Evolutionary conservation across 306 rosid genomes (phyloP).

Genomic region (Lagenaria siceraria): DNA sequence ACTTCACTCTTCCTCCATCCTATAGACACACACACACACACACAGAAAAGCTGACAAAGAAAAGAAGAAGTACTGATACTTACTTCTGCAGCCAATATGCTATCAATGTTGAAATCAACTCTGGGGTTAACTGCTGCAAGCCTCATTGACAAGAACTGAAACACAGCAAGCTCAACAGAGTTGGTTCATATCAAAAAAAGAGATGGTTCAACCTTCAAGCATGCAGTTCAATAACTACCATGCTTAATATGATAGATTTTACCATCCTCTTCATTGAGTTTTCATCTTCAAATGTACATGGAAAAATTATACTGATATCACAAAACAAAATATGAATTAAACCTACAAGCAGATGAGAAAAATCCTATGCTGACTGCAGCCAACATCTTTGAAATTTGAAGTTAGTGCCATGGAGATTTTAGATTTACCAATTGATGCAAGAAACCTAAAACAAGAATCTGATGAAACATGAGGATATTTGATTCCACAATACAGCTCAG

Average conservation of each 20-base stretch:
- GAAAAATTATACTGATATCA: not conserved
- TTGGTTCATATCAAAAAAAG: not conserved
- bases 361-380: not conserved
- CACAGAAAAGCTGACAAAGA: not conserved
- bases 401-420: not conserved
- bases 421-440: not conserved
- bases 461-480: not conserved
- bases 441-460: not conserved
- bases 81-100: constrained; percentile 64
- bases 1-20: not conserved
- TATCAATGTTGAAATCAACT: constrained; percentile 70
- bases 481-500: not conserved
- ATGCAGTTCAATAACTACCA: constrained; percentile 3
- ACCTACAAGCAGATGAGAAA: not conserved
- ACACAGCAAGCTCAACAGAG: constrained; percentile 9
- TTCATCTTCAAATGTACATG: not conserved
- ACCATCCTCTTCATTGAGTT: not conserved
- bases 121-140: constrained; percentile 84
- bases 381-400: not conserved
- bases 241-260: not conserved
- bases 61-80: constrained; percentile 13
- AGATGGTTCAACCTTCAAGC: not conserved
- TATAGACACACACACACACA: not conserved
- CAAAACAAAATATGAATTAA: not conserved
- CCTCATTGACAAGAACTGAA: constrained; percentile 92